Base-by-base conservation (phyloP, 106 monocot species). In the Narthecium ossifragum region DNA sequence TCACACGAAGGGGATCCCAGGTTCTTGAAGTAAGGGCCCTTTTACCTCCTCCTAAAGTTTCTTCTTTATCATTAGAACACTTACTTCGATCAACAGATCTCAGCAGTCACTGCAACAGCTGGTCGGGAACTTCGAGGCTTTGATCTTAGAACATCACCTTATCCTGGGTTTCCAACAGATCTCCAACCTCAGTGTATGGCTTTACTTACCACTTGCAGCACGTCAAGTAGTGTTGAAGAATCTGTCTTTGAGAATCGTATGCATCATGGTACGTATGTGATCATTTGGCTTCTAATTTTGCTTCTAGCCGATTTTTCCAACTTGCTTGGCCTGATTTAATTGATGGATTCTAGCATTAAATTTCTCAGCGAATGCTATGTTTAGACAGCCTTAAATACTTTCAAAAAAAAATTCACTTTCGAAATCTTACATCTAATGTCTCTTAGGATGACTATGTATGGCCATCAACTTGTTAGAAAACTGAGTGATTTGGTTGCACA, bases 171-270 rank as follows among this genome's bases (percentile, higher is more conserved):
- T 50, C 70, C 80, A 18, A 80, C 75, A 22, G 80, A 80, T 62
- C 75, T 71, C 11, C 80, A 80, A 38, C 70, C 80, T 46, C 80
- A 80, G 70, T 75, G 70, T 66, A 75, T 71, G 75, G 70, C 75
- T 11, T 46, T 80, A 65, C 61, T 80, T 4, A 67, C 80, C 2
- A 81, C 80, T 5, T 75, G 80, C 50, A 53, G 24, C 59, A 75
- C 75, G 10, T 46, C 67, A 33, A 75, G 75, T 39, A 60, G 63
- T 22, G 63, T 81, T 23, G 75, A 75, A 64, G 80, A 81, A 75
- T 75, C 67, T 2, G 63, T 75, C 31, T 81, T 81, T 55, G 80
- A 75, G 52, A 47, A 69, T 52, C 71, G 80, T 20, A 81, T 81
- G 80, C 70, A 72, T 57, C 80, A 81, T 60, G 80, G 80, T 75